These are phyloP conservation scores for Apocynum venetum DNA, from an alignment of 257 asterid genomes.

Conservation along the genomic window DNA sequence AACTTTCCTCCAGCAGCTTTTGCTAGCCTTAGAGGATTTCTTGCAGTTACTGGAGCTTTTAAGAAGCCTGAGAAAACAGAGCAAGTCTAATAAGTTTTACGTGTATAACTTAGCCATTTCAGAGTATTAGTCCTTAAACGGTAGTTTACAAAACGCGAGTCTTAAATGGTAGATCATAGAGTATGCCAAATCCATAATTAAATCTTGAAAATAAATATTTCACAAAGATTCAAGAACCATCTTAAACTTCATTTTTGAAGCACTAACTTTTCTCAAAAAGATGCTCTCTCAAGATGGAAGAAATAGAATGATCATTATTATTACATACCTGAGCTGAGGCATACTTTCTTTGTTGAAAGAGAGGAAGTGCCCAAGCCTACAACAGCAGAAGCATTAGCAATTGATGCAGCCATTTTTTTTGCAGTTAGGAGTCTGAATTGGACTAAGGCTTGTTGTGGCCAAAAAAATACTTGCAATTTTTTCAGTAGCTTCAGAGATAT, in stretches of 20 bases:
- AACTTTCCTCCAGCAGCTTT: slow-evolving; percentile 66
- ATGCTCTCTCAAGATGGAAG: no score
- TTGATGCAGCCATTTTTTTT: slow-evolving; percentile 55
- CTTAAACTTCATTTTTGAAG: background rate
- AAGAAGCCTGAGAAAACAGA: slow-evolving; percentile 39
- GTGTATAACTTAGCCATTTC: background rate
- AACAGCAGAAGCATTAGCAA: slow-evolving; percentile 64
- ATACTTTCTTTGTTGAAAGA: slow-evolving; percentile 40
- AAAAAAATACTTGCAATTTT: slow-evolving; percentile 9
- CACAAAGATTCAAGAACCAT: background rate
- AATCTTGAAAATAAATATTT: background rate
- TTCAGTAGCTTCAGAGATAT: slow-evolving; percentile 19
- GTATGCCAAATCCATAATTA: background rate
- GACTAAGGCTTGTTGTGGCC: background rate
- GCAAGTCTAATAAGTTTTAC: background rate
- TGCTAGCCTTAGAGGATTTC: slow-evolving; percentile 67
- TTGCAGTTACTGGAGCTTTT: slow-evolving; percentile 47
- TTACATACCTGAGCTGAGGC: slow-evolving; percentile 50
- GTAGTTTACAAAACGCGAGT: no score
- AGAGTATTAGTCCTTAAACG: no score
- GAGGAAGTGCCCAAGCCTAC: slow-evolving; percentile 64
- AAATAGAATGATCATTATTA: no score
- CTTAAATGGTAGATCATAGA: no score
- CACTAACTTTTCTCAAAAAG: no score
- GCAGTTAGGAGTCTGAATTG: slow-evolving; percentile 1